phyloP scores from a whole-genome alignment of 2,329 filamentous ascomycete genomes.

The Exophiala viscosa region DNA sequence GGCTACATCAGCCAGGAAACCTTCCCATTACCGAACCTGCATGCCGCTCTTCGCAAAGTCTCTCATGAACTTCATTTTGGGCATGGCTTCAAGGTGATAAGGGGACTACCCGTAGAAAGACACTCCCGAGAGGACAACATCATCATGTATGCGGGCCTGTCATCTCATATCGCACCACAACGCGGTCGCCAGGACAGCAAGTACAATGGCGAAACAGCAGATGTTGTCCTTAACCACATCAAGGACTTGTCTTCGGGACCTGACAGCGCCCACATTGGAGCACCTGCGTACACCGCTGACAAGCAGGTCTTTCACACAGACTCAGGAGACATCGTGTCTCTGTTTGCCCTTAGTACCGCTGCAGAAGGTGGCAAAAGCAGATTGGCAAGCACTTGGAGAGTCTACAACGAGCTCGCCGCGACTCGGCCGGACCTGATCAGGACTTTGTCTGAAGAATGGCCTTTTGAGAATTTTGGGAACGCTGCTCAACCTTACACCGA shows the following conservation, averaged over 20 bases:
- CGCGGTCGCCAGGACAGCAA: slow-evolving; percentile 44
- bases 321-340: slow-evolving; percentile 51
- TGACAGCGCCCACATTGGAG: slow-evolving; percentile 39
- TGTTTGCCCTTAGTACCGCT: slow-evolving; percentile 47
- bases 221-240: slow-evolving; percentile 58
- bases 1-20: slow-evolving; percentile 44
- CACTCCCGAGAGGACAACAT: slow-evolving; percentile 38
- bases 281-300: slow-evolving; percentile 47
- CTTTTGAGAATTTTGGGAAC: slow-evolving; percentile 51
- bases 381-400: slow-evolving; percentile 50
- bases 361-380: slow-evolving; percentile 52
- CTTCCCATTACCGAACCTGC: slow-evolving; percentile 41
- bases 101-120: slow-evolving; percentile 38
- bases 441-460: slow-evolving; percentile 49
- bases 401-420: slow-evolving; percentile 54
- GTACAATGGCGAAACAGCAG: slow-evolving; percentile 45
- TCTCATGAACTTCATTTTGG: slow-evolving; percentile 39
- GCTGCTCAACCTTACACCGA: slow-evolving; percentile 43
- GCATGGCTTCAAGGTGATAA: slow-evolving; percentile 44
- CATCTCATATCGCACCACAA: slow-evolving; percentile 39
- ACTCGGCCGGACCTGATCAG: slow-evolving; percentile 53
- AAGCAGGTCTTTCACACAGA: slow-evolving; percentile 59
- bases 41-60: slow-evolving; percentile 32
- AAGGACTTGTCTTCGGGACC: slow-evolving; percentile 53
- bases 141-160: slow-evolving; percentile 43